These are phyloP conservation scores for Erucastrum elatum DNA, from an alignment of 345 rosid species.

Conservation along the genomic window DNA sequence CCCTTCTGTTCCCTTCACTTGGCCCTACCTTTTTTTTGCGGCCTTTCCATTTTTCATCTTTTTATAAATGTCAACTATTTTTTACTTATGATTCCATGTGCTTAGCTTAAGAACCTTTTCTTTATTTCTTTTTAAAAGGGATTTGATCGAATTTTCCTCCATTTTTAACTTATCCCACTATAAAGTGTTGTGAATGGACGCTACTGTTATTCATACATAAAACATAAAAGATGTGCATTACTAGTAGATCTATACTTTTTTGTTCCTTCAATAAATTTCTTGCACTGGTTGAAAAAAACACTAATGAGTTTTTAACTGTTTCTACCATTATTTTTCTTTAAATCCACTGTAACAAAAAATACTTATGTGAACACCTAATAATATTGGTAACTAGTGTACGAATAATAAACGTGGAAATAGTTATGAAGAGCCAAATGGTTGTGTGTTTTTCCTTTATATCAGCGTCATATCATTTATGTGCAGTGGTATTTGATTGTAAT, in stretches of 20 bases:
- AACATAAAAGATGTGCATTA: neutral
- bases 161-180: neutral
- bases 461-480: neutral
- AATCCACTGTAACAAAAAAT: neutral
- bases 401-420: neutral
- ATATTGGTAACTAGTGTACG: neutral
- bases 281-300: neutral
- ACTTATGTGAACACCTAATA: neutral
- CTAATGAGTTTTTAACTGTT: neutral
- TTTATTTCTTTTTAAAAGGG: neutral
- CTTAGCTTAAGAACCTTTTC: conserved; percentile 4
- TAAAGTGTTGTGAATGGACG: neutral
- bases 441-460: neutral
- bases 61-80: neutral
- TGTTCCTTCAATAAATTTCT: neutral
- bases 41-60: conserved; percentile 5
- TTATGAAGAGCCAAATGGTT: neutral
- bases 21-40: conserved; percentile 39
- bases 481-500: neutral
- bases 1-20: conserved; percentile 49
- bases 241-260: neutral
- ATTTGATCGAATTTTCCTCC: neutral
- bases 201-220: conserved; percentile 6
- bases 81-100: conserved; percentile 38
- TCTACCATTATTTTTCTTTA: neutral